A percentile compares a stretch with the other conserved stretches of the same genome.
Evolutionary conservation across 148 eudicot species (phyloP).

Genomic region (Vaccinium corymbosum): DNA sequence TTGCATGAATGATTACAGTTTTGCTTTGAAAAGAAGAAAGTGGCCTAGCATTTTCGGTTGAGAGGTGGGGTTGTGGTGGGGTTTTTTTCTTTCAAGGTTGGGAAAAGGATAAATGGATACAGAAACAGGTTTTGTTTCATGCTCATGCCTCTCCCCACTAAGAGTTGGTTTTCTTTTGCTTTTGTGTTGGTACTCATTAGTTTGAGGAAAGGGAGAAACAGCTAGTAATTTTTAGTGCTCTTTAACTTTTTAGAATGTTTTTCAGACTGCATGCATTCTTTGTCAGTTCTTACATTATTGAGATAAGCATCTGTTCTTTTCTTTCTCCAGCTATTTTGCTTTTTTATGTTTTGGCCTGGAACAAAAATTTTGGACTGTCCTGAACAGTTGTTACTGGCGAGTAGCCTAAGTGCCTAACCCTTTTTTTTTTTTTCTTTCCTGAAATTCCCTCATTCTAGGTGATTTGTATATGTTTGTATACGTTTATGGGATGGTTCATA

Average conservation of each 20-base stretch:
- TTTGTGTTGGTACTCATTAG: conserved; percentile 5
- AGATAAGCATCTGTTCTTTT: not conserved
- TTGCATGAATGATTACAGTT: not conserved
- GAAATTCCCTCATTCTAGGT: not conserved
- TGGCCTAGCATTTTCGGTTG: not conserved
- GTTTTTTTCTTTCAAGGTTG: not conserved
- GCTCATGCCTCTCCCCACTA: conserved; percentile 16
- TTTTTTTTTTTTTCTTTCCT: not conserved
- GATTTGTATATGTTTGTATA: not conserved
- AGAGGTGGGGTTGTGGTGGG: conserved; percentile 18
- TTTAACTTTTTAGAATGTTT: not conserved
- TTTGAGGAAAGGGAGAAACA: conserved; percentile 2
- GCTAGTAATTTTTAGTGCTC: no score
- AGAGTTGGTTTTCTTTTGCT: conserved; percentile 15
- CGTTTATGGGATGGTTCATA: no score
- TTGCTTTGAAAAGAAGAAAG: not conserved
- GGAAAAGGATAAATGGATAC: not conserved
- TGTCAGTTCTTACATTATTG: not conserved
- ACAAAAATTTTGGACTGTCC: not conserved
- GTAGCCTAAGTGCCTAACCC: not conserved
- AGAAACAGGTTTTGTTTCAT: not conserved
- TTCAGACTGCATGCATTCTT: not conserved
- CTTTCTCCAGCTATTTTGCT: not conserved
- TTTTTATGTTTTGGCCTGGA: not conserved
- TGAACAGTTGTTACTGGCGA: no score